Percentiles rank a stretch among this genome's conserved stretches.
phyloP scores from a whole-genome alignment of 768 basidiomycete species.

The Podaxis sp. region DNA sequence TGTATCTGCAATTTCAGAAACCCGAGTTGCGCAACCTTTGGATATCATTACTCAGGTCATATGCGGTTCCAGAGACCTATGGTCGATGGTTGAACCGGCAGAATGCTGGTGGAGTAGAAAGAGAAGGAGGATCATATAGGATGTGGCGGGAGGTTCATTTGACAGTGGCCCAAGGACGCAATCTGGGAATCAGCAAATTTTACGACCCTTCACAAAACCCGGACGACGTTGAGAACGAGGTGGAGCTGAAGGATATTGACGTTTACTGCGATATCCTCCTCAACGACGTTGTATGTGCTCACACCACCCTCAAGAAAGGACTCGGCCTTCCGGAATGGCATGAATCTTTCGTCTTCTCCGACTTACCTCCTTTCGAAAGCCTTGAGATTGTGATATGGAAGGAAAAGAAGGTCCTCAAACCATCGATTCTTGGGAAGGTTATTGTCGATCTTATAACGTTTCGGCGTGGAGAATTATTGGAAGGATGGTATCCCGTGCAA shows the following conservation, averaged over 20 bases:
- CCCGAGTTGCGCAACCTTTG: constrained; percentile 68
- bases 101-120: constrained; percentile 23
- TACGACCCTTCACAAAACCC: constrained; percentile 23
- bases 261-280: constrained; percentile 79
- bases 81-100: constrained; percentile 47
- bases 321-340: constrained; percentile 78
- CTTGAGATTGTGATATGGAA: constrained; percentile 69
- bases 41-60: constrained; percentile 79
- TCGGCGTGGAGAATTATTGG: constrained; percentile 68
- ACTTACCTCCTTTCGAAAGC: constrained; percentile 76
- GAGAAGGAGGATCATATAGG: constrained; percentile 76
- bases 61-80: constrained; percentile 79
- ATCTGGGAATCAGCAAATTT: constrained; percentile 56
- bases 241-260: constrained; percentile 63
- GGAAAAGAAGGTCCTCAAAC: constrained; percentile 64
- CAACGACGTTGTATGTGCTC: constrained; percentile 65
- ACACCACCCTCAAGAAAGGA: constrained; percentile 72
- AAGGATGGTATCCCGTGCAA: constrained; percentile 85
- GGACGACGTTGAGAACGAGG: constrained; percentile 32
- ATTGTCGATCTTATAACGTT: constrained; percentile 70
- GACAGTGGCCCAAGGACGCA: constrained; percentile 70
- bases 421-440: constrained; percentile 56
- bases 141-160: constrained; percentile 87
- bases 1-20: constrained; percentile 74
- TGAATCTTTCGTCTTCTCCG: constrained; percentile 71